Percentiles rank a stretch among this genome's conserved stretches.
phyloP scores from a whole-genome alignment of 495 filamentous ascomycete genomes.

The Elasticomyces elasticus region DNA sequence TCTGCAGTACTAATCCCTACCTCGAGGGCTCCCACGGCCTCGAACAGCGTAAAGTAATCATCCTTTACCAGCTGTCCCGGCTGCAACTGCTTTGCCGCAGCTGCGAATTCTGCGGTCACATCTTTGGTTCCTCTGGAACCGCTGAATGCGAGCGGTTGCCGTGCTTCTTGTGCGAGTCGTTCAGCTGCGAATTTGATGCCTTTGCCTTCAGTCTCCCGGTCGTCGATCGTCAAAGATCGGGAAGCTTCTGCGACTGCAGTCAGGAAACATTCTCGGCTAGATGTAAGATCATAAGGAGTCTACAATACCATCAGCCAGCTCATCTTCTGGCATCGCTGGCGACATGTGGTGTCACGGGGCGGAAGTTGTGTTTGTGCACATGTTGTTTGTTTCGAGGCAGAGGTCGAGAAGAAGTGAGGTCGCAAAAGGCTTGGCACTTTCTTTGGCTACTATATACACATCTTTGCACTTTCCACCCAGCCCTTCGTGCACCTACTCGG shows the following conservation, averaged over 20 bases:
- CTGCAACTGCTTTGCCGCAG: slow-evolving; percentile 58
- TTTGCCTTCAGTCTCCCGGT: background rate
- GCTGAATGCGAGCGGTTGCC: background rate
- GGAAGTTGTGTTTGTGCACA: background rate
- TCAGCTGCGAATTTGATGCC: background rate
- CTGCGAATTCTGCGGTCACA: slow-evolving; percentile 66
- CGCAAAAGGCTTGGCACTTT: slow-evolving; percentile 1
- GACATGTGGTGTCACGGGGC: background rate
- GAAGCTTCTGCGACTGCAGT: background rate
- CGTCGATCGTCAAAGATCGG: background rate
- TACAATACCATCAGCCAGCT: slow-evolving; percentile 5
- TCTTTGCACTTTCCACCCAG: background rate
- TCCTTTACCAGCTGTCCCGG: slow-evolving; percentile 86
- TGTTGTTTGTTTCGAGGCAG: background rate
- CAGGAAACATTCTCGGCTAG: no score
- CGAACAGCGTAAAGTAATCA: slow-evolving; percentile 85
- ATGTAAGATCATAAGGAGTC: background rate
- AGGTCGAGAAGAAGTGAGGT: background rate
- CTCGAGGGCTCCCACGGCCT: slow-evolving; percentile 90
- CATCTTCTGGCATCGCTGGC: slow-evolving; percentile 6
- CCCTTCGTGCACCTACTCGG: no score
- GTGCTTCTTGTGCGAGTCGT: slow-evolving; percentile 14
- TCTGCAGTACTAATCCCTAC: no score
- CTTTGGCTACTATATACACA: slow-evolving; percentile 4
- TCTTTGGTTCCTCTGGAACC: slow-evolving; percentile 37